phyloP scores from a whole-genome alignment of 352 stramenopile species.

The Phytophthora chlamydospora region DNA sequence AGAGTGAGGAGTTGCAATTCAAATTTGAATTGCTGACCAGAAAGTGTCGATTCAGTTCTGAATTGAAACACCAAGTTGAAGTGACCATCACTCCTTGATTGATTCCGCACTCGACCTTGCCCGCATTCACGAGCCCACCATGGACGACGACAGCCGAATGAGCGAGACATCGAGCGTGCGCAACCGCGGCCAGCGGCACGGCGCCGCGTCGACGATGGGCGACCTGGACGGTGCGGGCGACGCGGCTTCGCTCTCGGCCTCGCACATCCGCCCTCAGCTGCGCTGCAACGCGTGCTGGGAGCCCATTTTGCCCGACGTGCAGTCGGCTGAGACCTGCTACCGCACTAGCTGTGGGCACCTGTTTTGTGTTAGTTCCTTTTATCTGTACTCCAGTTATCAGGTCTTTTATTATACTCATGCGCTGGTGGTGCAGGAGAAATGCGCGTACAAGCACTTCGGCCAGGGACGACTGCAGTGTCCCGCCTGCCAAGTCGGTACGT shows the following conservation, averaged over 20 bases:
- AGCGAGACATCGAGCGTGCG: conserved; percentile 76
- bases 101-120: conserved; percentile 8
- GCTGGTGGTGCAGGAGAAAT: conserved; percentile 69
- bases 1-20: background rate
- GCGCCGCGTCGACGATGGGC: conserved; percentile 29
- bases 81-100: conserved; percentile 50
- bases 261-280: conserved; percentile 62
- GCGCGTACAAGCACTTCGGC: conserved; percentile 85
- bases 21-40: background rate
- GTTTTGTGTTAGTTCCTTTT: conserved; percentile 43
- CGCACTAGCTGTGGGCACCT: conserved; percentile 78
- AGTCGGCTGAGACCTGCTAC: conserved; percentile 82
- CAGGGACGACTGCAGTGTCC: conserved; percentile 67
- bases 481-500: conserved; percentile 56
- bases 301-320: conserved; percentile 57
- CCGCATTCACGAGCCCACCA: conserved; percentile 34
- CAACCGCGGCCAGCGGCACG: conserved; percentile 41
- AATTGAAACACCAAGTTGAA: conserved; percentile 48
- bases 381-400: too few species aligned
- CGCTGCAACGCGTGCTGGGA: conserved; percentile 85
- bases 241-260: conserved; percentile 8
- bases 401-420: background rate
- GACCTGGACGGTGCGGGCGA: conserved; percentile 57
- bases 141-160: conserved; percentile 71
- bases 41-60: conserved; percentile 26